Evolutionary conservation across 192 early-diverging fungal genomes (phyloP).

Genomic region (Jimgerdemannia lactiflua): DNA sequence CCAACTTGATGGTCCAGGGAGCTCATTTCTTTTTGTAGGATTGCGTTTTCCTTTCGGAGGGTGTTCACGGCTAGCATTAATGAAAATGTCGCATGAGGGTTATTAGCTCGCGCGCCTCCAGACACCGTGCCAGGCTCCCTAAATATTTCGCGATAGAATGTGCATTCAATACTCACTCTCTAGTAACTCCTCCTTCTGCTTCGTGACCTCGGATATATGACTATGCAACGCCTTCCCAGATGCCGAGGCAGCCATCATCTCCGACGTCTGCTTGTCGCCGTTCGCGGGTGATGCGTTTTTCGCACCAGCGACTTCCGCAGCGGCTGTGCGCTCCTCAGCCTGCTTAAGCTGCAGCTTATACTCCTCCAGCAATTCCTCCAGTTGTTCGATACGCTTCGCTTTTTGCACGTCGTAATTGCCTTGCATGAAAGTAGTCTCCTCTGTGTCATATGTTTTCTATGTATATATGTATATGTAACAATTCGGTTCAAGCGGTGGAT

Average conservation of each 20-base stretch:
- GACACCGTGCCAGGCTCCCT: no score
- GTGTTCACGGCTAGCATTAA: not conserved
- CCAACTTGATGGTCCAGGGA: conserved; percentile 51
- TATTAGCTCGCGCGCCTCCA: not conserved
- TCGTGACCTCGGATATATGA: not conserved
- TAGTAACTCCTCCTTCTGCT: not conserved
- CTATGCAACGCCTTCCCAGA: conserved; percentile 3
- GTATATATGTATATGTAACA: not conserved
- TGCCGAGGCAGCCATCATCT: not conserved
- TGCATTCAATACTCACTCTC: not conserved
- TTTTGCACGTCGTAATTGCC: conserved; percentile 58
- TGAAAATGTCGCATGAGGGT: not conserved
- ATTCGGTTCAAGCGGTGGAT: not conserved
- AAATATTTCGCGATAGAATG: no score
- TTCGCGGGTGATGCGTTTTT: not conserved
- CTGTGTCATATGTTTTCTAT: conserved; percentile 51
- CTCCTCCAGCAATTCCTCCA: conserved; percentile 63
- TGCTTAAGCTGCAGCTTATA: conserved; percentile 40
- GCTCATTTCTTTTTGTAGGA: conserved; percentile 31
- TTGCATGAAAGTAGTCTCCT: conserved; percentile 43
- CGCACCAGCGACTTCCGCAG: not conserved
- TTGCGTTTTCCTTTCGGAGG: conserved; percentile 23
- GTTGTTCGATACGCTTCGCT: conserved; percentile 51
- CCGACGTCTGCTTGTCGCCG: not conserved
- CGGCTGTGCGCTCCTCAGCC: not conserved